Evolutionary conservation across 371 early-diverging fungal genomes (phyloP), one percentile per base, ranked within the genome.

Genomic region (Zopfochytrium polystomum): DNA sequence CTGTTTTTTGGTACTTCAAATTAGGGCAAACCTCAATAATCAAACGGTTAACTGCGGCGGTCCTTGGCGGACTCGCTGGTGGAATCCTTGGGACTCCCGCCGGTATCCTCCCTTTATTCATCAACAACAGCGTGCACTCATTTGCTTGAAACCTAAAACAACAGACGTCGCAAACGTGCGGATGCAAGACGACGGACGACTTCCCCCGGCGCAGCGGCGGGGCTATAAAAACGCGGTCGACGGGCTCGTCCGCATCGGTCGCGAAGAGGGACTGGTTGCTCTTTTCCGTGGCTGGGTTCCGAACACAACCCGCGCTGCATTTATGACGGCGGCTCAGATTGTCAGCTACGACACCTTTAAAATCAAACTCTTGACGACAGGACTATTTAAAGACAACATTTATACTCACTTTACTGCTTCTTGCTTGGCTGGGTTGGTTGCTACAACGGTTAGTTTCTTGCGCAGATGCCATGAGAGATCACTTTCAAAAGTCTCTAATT

Each of bases 341-440:
- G 68, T 77, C 82, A 59, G 91, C 22, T 68, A 66, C 42, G 69
- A 66, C 51, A 48, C 47, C 4, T 49, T 74, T 52, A 72, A 75
- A 52, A 44, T 82, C 18, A 49, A 80, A 35, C 57, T 91, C 52
- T 65, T 90, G 32, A 63, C 76, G 3, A 74, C 84, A 3, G 70
- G 78, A 3, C 74, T 78, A 47, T 83, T 89, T 62, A 50, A 72
- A 25, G 91, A 91, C 52, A 84, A 84, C 54, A 55, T 88, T 27
- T 29, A 55, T 15, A 77, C 88, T 45, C 93, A 94, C 64, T 89
- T 92, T 57, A 65, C 77, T 18, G 80, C 89, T 3, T 89, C 90
- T 71, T 66, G 89, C 0, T 62, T 89, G 32, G 90, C 93, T 45
- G 92, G 90, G 31, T 77, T 95, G 22, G 86, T 93, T 13, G 91